Evolutionary conservation across 2,329 filamentous ascomycete genomes (phyloP).

Genomic region (Penicillium sp.): DNA sequence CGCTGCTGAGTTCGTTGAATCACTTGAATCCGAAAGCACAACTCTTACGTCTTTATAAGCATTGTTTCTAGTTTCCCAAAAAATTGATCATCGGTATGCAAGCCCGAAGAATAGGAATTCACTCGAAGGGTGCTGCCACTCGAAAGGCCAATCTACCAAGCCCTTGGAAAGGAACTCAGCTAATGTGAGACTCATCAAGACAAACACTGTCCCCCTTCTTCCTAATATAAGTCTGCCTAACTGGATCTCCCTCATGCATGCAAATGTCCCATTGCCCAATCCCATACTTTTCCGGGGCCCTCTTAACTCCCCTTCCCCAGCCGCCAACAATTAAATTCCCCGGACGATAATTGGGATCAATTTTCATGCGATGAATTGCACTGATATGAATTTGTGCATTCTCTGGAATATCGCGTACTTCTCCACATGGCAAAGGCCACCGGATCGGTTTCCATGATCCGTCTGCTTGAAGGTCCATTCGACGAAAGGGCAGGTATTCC

Average conservation of each 20-base stretch:
- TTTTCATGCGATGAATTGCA: conserved; percentile 67
- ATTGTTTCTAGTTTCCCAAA: too few species aligned
- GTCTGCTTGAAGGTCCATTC: conserved; percentile 65
- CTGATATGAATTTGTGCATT: conserved; percentile 66
- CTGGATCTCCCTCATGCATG: conserved; percentile 12
- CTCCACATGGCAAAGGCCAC: conserved; percentile 71
- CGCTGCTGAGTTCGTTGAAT: too few species aligned
- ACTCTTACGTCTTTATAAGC: too few species aligned
- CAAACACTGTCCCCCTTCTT: conserved; percentile 1
- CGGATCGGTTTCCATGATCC: conserved; percentile 65
- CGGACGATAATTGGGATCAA: conserved; percentile 61
- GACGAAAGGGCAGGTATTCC: conserved; percentile 72
- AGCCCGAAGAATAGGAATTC: neutral
- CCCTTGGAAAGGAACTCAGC: neutral
- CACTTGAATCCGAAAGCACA: too few species aligned
- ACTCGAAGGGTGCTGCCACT: neutral
- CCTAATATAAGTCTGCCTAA: conserved; percentile 15
- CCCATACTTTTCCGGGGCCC: conserved; percentile 4
- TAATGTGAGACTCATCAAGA: neutral
- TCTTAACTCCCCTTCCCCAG: conserved; percentile 44
- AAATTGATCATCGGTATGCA: too few species aligned
- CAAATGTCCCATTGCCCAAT: conserved; percentile 15
- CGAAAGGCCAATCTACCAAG: neutral
- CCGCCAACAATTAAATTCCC: conserved; percentile 71
- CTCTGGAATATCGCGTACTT: conserved; percentile 67